Percentiles rank a stretch among this genome's conserved stretches.
phyloP scores from a whole-genome alignment of 306 rosid species.

The Acacia acuminata region DNA sequence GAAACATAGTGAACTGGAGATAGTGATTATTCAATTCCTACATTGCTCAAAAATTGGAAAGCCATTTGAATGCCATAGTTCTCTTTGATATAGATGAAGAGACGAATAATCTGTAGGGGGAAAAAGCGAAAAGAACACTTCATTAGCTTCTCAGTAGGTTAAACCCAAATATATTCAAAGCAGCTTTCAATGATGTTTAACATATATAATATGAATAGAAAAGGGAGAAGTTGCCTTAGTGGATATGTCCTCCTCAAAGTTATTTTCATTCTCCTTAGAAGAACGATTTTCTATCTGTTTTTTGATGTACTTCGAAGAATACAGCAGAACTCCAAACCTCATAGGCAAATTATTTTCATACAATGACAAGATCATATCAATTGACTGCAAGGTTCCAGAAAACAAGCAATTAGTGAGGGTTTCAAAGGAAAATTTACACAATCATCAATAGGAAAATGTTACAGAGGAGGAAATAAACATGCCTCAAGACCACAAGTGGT shows the following conservation, averaged over 20 bases:
- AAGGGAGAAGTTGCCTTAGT: slow-evolving; percentile 57
- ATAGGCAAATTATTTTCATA: slow-evolving; percentile 79
- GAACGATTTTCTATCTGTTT: slow-evolving; percentile 47
- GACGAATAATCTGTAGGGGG: slow-evolving; percentile 48
- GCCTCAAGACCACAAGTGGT: slow-evolving; percentile 85
- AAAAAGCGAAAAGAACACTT: neutral
- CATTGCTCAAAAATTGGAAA: slow-evolving; percentile 90
- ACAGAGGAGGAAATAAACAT: slow-evolving; percentile 43
- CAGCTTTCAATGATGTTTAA: neutral
- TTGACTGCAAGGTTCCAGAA: slow-evolving; percentile 66
- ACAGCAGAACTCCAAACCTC: slow-evolving; percentile 87
- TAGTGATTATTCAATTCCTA: slow-evolving; percentile 43
- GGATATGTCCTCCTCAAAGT: slow-evolving; percentile 70
- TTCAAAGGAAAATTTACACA: slow-evolving; percentile 32
- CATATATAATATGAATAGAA: neutral
- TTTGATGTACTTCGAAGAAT: slow-evolving; percentile 76
- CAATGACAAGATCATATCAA: slow-evolving; percentile 72
- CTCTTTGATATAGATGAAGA: slow-evolving; percentile 66
- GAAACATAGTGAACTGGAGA: slow-evolving; percentile 30
- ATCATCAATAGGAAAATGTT: slow-evolving; percentile 23
- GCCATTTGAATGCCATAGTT: slow-evolving; percentile 63
- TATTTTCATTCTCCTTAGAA: slow-evolving; percentile 40
- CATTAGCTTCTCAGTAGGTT: slow-evolving; percentile 18
- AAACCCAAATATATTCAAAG: neutral
- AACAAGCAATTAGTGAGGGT: slow-evolving; percentile 26